Evolutionary conservation across 2,329 filamentous ascomycete species (phyloP).

Genomic region (Epichloe gansuensis): DNA sequence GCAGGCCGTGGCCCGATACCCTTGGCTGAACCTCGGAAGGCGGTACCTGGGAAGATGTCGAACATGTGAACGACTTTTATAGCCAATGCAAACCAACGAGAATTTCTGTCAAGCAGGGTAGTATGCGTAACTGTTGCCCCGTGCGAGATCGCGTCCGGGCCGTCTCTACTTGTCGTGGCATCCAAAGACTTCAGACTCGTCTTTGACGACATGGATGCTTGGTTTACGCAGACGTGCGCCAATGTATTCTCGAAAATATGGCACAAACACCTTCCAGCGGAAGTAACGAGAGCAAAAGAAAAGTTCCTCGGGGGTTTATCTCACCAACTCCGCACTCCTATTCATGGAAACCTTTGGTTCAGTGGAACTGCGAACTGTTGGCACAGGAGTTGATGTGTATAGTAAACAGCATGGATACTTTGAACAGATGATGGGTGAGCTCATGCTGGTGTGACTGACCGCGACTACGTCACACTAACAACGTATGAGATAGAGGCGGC

Average conservation of each 20-base stretch:
- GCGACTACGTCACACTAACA: slow-evolving; percentile 15
- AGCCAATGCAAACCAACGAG: slow-evolving; percentile 19
- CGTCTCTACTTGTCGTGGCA: slow-evolving; percentile 24
- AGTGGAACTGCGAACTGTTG: slow-evolving; percentile 19
- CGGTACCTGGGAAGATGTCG: slow-evolving; percentile 31
- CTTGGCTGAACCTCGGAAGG: slow-evolving; percentile 18
- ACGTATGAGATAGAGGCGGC: neutral
- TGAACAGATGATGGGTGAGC: slow-evolving; percentile 22
- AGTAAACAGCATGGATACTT: slow-evolving; percentile 30
- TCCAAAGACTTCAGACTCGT: slow-evolving; percentile 28
- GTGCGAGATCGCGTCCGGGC: slow-evolving; percentile 19
- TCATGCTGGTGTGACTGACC: slow-evolving; percentile 17
- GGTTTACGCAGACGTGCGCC: slow-evolving; percentile 29
- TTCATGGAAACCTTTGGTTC: slow-evolving; percentile 30
- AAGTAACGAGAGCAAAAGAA: slow-evolving; percentile 32
- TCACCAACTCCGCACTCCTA: slow-evolving; percentile 33
- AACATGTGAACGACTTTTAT: slow-evolving; percentile 26
- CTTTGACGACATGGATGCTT: slow-evolving; percentile 33
- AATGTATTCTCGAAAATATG: slow-evolving; percentile 23
- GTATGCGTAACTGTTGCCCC: slow-evolving; percentile 25
- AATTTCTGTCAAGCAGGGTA: slow-evolving; percentile 14
- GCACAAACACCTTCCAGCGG: slow-evolving; percentile 24
- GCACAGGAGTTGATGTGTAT: slow-evolving; percentile 31
- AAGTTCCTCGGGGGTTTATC: slow-evolving; percentile 29
- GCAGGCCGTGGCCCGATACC: slow-evolving; percentile 16